Percentiles rank a stretch among this genome's conserved stretches.
These are phyloP conservation scores for Rhodomyrtus psidioides DNA, from an alignment of 441 rosid genomes.

Conservation along the genomic window DNA sequence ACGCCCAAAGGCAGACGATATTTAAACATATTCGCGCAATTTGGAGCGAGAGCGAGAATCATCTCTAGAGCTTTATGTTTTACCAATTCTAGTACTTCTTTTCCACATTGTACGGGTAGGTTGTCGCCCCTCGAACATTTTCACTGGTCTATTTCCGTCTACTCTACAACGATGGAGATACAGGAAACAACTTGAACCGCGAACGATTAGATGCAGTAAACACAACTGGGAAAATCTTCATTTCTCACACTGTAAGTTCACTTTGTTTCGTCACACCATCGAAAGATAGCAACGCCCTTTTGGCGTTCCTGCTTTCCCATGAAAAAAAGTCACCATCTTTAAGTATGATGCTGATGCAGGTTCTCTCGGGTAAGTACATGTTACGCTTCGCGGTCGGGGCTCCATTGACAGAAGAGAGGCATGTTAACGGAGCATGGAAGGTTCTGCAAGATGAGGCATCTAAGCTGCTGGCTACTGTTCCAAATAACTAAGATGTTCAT, in stretches of 20 bases:
- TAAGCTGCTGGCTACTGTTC: conserved; percentile 25
- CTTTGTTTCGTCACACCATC: background rate
- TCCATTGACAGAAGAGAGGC: conserved; percentile 77
- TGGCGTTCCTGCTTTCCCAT: background rate
- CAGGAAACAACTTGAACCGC: conserved; percentile 41
- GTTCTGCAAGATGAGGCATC: conserved; percentile 58
- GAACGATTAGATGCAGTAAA: conserved; percentile 66
- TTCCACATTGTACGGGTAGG: conserved; percentile 18
- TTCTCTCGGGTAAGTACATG: conserved; percentile 47
- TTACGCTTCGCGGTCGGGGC: conserved; percentile 78
- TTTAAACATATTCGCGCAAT: background rate
- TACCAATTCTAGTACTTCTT: background rate
- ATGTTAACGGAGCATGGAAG: conserved; percentile 69
- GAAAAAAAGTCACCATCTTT: background rate
- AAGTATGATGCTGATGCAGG: conserved; percentile 24
- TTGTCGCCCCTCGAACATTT: conserved; percentile 67
- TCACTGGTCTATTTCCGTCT: conserved; percentile 73
- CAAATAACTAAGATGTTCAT: background rate
- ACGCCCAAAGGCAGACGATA: background rate
- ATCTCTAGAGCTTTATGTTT: background rate
- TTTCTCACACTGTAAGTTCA: conserved; percentile 74
- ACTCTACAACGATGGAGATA: conserved; percentile 23
- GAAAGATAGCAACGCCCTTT: background rate
- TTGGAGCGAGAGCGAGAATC: background rate
- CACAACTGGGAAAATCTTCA: conserved; percentile 63